Base-by-base conservation (phyloP, 495 filamentous ascomycete genomes). In the Hypoxylon fuscum region DNA sequence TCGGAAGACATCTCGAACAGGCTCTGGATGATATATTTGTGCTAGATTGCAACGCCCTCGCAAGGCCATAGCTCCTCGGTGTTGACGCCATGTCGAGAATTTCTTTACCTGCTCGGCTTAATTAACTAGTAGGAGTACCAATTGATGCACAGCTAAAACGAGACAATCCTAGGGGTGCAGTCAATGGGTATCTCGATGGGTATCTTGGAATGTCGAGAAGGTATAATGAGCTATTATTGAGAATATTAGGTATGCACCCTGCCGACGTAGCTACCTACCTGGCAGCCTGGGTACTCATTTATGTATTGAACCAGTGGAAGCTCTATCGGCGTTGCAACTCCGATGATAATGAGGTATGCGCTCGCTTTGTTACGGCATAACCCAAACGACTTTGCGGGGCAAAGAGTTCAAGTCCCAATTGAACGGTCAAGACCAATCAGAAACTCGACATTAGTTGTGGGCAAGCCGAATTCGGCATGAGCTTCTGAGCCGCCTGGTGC, bases 361-460 rank as follows among this genome's bases (percentile, higher is more conserved):
- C 57, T 66, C 63, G 63, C 63, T 66, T 66, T 66, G 63, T 50
- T 29, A 14, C 63, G 57, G 63, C 63, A 66, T 58, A 66, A 61
- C 38, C 53, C 31, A 22, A 23, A 15, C 2, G 37, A 27, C 5
- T 47, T 54, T 57, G 46, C 57, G 63, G 63, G 63, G 50, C 59
- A 17, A 34, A 23, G 52, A 38, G 35, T 10, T 38, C 18, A 56
- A 32, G 20, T 58, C 35, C 52, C 53, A 57, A 62, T 62, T 50
- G 57, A 61, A 62, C 27, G 29, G 53, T 49, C 12, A n/a, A 9
- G 32, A 20, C 63, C 63, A 66, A 66, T 66, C 8, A 44, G 47
- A 27, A 49, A 35, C 47, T 53, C n/a, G 17, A 37, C 25, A 58
- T 48, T 62, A 43, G 18, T 57, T 66, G 42, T 22, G 22, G 49